Base-by-base conservation (phyloP, 768 basidiomycete species). In the Phallus indusiatus region DNA sequence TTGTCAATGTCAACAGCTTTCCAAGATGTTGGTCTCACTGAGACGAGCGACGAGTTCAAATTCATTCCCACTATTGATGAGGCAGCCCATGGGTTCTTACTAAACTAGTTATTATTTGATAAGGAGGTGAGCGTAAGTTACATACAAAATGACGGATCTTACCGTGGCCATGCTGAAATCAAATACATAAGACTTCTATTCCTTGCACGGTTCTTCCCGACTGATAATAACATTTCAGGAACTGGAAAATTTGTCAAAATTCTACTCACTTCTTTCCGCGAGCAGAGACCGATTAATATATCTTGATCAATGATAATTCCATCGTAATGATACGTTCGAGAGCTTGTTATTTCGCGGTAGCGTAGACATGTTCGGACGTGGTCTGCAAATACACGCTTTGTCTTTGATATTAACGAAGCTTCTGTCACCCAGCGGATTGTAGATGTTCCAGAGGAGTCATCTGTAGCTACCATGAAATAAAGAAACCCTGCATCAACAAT, bases 241-340 rank as follows among this genome's bases (percentile, higher is more conserved):
- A 42, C 14, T 42, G 12, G 12, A 5, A 42, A n/a, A 11, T 28
- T 7, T 28, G 28, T 28, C 28, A 28, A 28, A 28, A 28, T 28
- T 28, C 28, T 8, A 16, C 36, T 42, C 12, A 42, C 42, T n/a
- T 42, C 42, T 42, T 42, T 42, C n/a, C n/a, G 42, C 5, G 50
- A 24, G 17, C 17, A 54, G 21, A 56, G 20, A 20, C 55, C 56
- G 10, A 86, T 69, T 8, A 85, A 62, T 60, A 70, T 72, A 67
- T 85, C 83, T 66, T 83, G 81, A 62, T 74, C 78, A 70, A 82
- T 78, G 76, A 86, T 77, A 8, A 73, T 74, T 53, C 70, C 68
- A 58, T 61, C 57, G 54, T 63, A 66, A 24, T 36, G 62, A 56
- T 17, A 24, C 12, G 60, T 52, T 62, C 67, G 48, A 53, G 35